Percentiles rank a stretch among this genome's conserved stretches.
Evolutionary conservation across 441 rosid genomes (phyloP).

Genomic region (Kokia cookei): DNA sequence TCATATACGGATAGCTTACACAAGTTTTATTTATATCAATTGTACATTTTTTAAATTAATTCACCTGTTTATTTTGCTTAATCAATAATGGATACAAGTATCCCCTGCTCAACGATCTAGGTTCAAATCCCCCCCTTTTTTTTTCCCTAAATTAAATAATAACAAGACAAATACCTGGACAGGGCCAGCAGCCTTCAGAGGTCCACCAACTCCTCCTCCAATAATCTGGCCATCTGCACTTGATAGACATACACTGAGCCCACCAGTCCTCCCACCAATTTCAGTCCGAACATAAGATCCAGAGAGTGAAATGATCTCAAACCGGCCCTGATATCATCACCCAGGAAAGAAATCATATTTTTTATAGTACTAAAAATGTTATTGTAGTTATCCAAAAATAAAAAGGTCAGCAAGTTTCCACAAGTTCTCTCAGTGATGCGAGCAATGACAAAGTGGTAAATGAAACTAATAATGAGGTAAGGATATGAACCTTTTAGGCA

Average conservation of each 20-base stretch:
- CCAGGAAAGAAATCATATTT: background rate
- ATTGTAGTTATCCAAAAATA: background rate
- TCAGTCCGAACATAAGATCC: slow-evolving; percentile 82
- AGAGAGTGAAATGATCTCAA: slow-evolving; percentile 78
- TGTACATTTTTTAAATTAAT: background rate
- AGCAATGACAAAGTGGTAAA: background rate
- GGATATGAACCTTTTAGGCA: background rate
- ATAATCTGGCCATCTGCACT: slow-evolving; percentile 65
- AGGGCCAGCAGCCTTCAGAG: slow-evolving; percentile 78
- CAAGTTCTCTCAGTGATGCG: background rate
- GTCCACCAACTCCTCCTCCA: slow-evolving; percentile 89
- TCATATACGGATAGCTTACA: background rate
- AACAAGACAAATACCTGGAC: slow-evolving; percentile 62
- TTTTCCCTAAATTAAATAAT: background rate
- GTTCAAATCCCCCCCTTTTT: background rate
- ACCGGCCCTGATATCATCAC: slow-evolving; percentile 58
- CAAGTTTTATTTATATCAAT: background rate
- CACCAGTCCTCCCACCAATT: slow-evolving; percentile 70
- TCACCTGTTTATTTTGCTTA: background rate
- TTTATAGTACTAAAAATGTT: background rate
- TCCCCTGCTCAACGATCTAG: background rate
- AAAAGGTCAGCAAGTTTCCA: background rate
- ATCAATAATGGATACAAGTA: background rate
- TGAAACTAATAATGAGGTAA: background rate
- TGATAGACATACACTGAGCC: slow-evolving; percentile 72